Base-by-base conservation (phyloP, 2,329 filamentous ascomycete genomes). In the Ilyonectria robusta region DNA sequence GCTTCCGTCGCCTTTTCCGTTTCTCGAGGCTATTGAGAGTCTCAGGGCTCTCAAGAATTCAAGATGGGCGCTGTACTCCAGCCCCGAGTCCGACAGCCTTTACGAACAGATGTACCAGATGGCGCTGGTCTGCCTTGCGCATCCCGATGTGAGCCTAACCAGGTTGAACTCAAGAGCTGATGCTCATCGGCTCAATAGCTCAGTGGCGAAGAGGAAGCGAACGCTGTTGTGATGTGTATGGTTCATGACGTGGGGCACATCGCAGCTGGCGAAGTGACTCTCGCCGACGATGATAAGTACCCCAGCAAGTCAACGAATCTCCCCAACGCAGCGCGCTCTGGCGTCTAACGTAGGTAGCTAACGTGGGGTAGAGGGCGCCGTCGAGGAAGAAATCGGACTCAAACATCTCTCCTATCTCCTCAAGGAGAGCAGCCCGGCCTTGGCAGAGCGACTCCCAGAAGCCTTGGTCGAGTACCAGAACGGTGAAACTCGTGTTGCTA, bases 81-180 rank as follows among this genome's bases (percentile, higher is more conserved):
- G 59, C 9, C 58, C 62, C 1, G 59, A 66, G 19, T 31, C 62
- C 10, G 66, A 68, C 15, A 68, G 62, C 40, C 53, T 68, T 15
- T 63, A 58, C 29, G 62, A 68, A 26, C 59, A 66, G 29, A 65
- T 68, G 26, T 68, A 66, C 59, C 66, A 65, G 37, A 68, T 68
- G 66, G 54, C 62, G 6, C 31, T 66, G 31, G 62, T 62, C 21
- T 68, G 66, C 33, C 31, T 66, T 23, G 62, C 62, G n/a, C 66
- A 68, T 63, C 66, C 66, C 42, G 58, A 66, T 26, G 66, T 68
- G 51, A 60, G 6, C 17, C 7, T 17, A 3, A 37, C 19, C 47
- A 26, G 31, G 8, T 40, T n/a, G 37, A 9, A 40, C 2, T 51
- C 19, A n/a, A 21, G 15, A 9, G 46, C 10, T n/a, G 31, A 46